A percentile compares a stretch with the other conserved stretches of the same genome.
These are phyloP conservation scores for Phialocephala subalpina DNA, from an alignment of 2,329 filamentous ascomycete genomes.

Conservation along the genomic window DNA sequence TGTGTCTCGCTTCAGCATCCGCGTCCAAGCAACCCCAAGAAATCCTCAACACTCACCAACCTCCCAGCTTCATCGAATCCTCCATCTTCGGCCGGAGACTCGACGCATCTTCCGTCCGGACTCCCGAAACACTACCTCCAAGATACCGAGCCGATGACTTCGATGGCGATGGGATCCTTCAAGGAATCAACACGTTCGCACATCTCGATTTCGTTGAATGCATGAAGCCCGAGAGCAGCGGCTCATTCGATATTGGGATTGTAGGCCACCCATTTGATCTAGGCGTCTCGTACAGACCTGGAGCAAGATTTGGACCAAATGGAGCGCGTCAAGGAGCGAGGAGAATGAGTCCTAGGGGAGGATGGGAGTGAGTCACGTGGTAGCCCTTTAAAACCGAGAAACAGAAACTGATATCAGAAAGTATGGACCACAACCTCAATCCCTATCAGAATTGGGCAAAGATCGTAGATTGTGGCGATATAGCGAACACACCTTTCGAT, in stretches of 20 bases:
- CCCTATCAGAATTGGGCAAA: constrained; percentile 41
- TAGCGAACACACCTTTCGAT: constrained; percentile 42
- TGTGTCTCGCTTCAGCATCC: constrained; percentile 11
- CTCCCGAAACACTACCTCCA: constrained; percentile 33
- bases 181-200: constrained; percentile 38
- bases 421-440: constrained; percentile 41
- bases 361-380: constrained; percentile 38
- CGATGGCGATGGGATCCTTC: constrained; percentile 23
- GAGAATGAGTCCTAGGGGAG: constrained; percentile 33
- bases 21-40: constrained; percentile 14
- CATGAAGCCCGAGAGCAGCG: constrained; percentile 33
- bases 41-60: constrained; percentile 9
- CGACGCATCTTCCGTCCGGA: constrained; percentile 14
- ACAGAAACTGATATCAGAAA: constrained; percentile 27
- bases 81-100: constrained; percentile 30
- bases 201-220: constrained; percentile 41
- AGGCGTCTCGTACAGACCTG: constrained; percentile 41
- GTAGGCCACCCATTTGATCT: constrained; percentile 44
- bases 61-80: constrained; percentile 31
- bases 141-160: constrained; percentile 27
- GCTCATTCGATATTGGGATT: constrained; percentile 43
- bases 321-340: constrained; percentile 40
- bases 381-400: background rate
- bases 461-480: constrained; percentile 43
- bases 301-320: constrained; percentile 43